Evolutionary conservation across 2,329 filamentous ascomycete genomes (phyloP), one percentile per base, ranked within the genome.

Genomic region (Neophaeococcomyces mojaviensis): DNA sequence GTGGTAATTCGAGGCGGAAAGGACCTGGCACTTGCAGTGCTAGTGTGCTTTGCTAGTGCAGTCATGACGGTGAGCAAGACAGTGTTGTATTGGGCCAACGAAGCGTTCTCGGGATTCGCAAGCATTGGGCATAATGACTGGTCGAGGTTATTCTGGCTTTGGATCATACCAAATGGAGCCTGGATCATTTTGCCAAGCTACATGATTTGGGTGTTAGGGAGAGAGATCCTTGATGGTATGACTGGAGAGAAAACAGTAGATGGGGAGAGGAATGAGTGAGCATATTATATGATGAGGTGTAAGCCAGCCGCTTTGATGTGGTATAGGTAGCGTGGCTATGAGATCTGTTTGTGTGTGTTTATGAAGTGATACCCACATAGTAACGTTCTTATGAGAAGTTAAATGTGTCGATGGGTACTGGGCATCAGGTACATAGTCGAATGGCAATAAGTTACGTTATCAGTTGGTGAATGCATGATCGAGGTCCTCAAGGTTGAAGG

Each of bases 51-150:
- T 50, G 70, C 70, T 39, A 71, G 73, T 19, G 73, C 73, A 3
- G 64, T 79, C 1, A 77, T 84, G 71, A 85, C 82, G 2, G 58
- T 83, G 20, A 78, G 75, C 57, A 86, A 85, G 68, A 85, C 82
- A 2, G 56, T 79, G 26, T 60, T 86, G 3, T 86, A 85, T 56
- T 78, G 81, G 67, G 58, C 81, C 40, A 78, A 78, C 48, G 80
- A 84, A 59, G 68, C 69, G 35, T 79, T 71, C 56, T 76, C 73
- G 37, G 77, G 70, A n/a, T 84, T 80, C 52, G 64, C 68, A 3
- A 76, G 79, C 49, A 74, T 81, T 44, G 73, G 76, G 2, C 81
- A 85, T 57, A 85, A 85, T 49, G 69, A 70, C 49, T 56, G 67
- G 36, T 52, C 59, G 3, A 71, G 68, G 9, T 56, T 85, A 35